These are phyloP conservation scores for Pichia deserticola DNA, from an alignment of 805 yeast genomes.

Conservation along the genomic window DNA sequence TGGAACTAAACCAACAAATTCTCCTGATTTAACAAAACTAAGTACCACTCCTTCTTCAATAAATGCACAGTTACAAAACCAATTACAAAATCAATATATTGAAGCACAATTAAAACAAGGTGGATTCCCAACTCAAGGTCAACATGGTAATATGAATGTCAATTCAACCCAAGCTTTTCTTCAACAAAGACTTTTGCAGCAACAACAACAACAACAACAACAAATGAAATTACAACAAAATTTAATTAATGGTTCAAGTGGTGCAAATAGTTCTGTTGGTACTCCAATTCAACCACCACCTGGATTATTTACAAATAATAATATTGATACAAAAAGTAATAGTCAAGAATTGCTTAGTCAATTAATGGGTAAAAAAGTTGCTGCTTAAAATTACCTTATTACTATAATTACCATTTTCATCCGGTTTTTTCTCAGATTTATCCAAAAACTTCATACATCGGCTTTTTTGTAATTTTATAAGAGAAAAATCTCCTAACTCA, in stretches of 20 bases:
- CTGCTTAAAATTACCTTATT: constrained; percentile 7
- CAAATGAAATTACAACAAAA: constrained; percentile 24
- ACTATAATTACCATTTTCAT: too few species aligned
- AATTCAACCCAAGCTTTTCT: constrained; percentile 4
- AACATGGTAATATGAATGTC: constrained; percentile 12
- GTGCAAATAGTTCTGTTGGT: constrained; percentile 20
- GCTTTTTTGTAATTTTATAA: neutral
- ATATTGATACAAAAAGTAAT: constrained; percentile 13
- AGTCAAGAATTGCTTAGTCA: constrained; percentile 73
- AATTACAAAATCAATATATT: constrained; percentile 19
- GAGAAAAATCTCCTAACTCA: too few species aligned
- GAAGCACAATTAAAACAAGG: constrained; percentile 23
- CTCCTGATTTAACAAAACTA: neutral
- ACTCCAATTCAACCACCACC: constrained; percentile 62
- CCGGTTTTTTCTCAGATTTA: too few species aligned
- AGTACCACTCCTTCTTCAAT: neutral
- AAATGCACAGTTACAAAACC: constrained; percentile 2
- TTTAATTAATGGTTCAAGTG: constrained; percentile 13
- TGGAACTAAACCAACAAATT: neutral
- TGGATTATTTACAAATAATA: constrained; percentile 39
- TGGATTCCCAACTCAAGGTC: neutral
- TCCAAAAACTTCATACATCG: too few species aligned
- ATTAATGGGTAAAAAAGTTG: constrained; percentile 57
- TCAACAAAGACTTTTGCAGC: constrained; percentile 9
- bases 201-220: constrained; percentile 13